Evolutionary conservation across 1,284 basidiomycete genomes (phyloP), one percentile per base, ranked within the genome.

Genomic region (Irpex lacteus): DNA sequence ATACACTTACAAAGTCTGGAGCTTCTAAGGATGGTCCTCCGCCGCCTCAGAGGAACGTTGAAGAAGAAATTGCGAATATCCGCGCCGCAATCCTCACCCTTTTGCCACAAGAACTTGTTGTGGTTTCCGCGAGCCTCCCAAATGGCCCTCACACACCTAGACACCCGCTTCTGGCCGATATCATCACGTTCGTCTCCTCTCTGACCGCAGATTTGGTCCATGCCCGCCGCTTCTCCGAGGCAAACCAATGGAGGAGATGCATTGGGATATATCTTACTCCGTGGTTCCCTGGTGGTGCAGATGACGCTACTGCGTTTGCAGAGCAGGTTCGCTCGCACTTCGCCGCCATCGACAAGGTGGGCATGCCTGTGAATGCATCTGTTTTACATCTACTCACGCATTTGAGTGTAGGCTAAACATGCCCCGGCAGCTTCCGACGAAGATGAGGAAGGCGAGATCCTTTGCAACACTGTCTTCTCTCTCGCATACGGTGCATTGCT

Each of bases 401-500:
- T 26, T 26, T 18, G 36, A 49, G 2, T 65, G 44, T 59, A 91
- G 86, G 87, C 82, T 13, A 89, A 87, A 70, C 72, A 84, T 72
- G 78, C 80, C 44, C 72, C 75, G 67, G 69, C 76, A 63, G 65
- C 76, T 60, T 71, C 70, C 64, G 76, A 80, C 67, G 76, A 87
- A 70, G 84, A 85, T 44, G 90, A 90, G 69, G 94, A 94, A 72
- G 92, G 89, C 63, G 94, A 96, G 76, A 78, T 97, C 60, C 82
- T 98, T 57, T 97, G 95, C 76, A 90, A 98, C 74, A 96, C 91
- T 0, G 86, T 96, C 62, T 99, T 99, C 82, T 98, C 96, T 38
- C 85, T 99, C 65, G 98, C 97, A 15, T 99, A 99, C 76, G 97
- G 97, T 71, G 94, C 97, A 67, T 86, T 99, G 37, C 85, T 99